Evolutionary conservation across 2,329 filamentous ascomycete genomes (phyloP).

Genomic region (Ophiocordyceps camponoti-floridani): DNA sequence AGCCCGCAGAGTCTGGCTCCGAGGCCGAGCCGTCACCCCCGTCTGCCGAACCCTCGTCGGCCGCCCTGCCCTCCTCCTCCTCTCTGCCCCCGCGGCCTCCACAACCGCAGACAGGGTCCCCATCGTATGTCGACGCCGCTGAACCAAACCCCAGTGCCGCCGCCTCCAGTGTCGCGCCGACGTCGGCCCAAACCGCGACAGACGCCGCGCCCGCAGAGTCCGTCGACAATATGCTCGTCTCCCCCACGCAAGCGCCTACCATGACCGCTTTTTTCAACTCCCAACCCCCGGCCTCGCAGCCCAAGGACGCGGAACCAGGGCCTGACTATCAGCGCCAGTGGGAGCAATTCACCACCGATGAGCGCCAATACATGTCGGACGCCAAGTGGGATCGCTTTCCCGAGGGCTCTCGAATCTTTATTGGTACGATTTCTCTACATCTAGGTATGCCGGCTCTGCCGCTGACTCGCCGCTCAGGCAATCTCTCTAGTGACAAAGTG

Average conservation of each 20-base stretch:
- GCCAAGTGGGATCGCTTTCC: slow-evolving; percentile 72
- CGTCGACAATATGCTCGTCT: slow-evolving; percentile 12
- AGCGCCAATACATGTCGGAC: slow-evolving; percentile 58
- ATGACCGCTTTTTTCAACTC: slow-evolving; percentile 13
- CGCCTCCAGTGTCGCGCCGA: slow-evolving; percentile 10
- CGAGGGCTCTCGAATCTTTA: slow-evolving; percentile 59
- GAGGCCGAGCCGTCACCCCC: slow-evolving; percentile 11
- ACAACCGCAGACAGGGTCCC: slow-evolving; percentile 17
- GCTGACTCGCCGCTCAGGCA: slow-evolving; percentile 37
- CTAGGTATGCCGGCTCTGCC: neutral
- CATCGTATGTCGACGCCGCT: slow-evolving; percentile 17
- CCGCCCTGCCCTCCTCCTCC: slow-evolving; percentile 17
- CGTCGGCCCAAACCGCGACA: slow-evolving; percentile 13
- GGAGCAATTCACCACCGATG: slow-evolving; percentile 55
- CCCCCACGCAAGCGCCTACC: slow-evolving; percentile 5
- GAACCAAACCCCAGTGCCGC: slow-evolving; percentile 13
- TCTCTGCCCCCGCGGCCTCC: slow-evolving; percentile 30
- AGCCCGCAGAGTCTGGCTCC: slow-evolving; percentile 12
- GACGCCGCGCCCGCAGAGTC: slow-evolving; percentile 14
- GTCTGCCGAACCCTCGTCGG: slow-evolving; percentile 6
- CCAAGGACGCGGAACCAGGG: slow-evolving; percentile 16
- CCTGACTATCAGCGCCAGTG: slow-evolving; percentile 45
- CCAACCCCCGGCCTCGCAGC: slow-evolving; percentile 13
- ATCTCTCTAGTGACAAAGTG: slow-evolving; percentile 81
- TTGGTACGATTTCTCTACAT: slow-evolving; percentile 33